Base-by-base conservation (phyloP, 768 basidiomycete species). In the Calvatia gigantea region DNA sequence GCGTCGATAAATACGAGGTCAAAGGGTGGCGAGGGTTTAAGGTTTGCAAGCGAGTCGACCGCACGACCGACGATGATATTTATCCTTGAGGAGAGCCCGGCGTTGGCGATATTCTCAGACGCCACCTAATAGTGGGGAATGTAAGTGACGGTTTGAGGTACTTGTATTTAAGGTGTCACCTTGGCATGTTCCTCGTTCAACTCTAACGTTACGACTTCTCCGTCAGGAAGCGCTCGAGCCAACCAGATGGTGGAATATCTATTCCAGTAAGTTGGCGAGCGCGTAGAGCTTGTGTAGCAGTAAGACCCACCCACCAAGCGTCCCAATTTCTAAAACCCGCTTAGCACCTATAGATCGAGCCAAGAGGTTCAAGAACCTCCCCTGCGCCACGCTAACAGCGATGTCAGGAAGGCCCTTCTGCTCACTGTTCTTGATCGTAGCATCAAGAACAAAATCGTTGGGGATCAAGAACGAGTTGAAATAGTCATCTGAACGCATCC, bases 1-100 rank as follows among this genome's bases (percentile, higher is more conserved):
- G 86, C 87, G 67, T 89, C 87, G 58, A 88, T 85, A 73, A 89
- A 90, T 2, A 75, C 75, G 17, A 90, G 67, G 65, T 89, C 87
- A 65, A 85, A 88, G 1, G 76, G 77, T 3, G 69, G 66, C 8
- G 75, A 74, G 6, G 83, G 66, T 6, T 75, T 68, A 29, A 88
- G 67, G 39, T 69, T 72, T 21, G 67, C 69, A 39, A 89, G 70
- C 0, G 78, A 75, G 3, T 83, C 78, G 2, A 69, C 67, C 1
- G 82, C 86, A 31, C 76, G 72, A 0, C 83, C 85, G 29, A 80
- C 66, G 41, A 82, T 70, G 32, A 86, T 66, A 25, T 76, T 66
- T 38, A 81, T 73, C 64, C 81, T 81, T 42, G 65, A 57, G 4
- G 73, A 65, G 6, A 87, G 65, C 1, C 82, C 83, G 0, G 85